These are phyloP conservation scores for Aspergillus sp. DNA, from an alignment of 2,329 filamentous ascomycete species.

Conservation along the genomic window DNA sequence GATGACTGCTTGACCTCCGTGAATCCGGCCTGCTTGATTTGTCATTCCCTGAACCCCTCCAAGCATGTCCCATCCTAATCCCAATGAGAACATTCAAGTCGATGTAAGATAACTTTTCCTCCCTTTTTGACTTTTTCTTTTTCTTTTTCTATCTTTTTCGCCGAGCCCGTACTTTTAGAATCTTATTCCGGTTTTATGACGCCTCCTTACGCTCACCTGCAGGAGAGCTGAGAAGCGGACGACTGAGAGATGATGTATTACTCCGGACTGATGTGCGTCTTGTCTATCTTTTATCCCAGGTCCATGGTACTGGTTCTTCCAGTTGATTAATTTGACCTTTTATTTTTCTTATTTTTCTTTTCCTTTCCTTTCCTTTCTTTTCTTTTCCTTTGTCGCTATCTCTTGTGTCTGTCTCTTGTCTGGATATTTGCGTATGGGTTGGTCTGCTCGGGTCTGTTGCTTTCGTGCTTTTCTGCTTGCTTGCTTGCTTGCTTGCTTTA, in stretches of 20 bases:
- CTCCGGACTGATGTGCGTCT: neutral
- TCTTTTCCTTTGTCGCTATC: neutral
- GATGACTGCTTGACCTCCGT: neutral
- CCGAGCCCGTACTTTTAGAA: no score
- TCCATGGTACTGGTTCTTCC: neutral
- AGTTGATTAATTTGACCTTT: no score
- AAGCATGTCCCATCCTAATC: conserved; percentile 23
- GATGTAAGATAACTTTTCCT: conserved; percentile 19
- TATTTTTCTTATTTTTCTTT: no score
- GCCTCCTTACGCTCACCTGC: no score
- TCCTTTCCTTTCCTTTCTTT: neutral
- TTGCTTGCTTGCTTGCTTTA: no score
- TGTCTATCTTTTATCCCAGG: neutral
- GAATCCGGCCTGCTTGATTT: neutral
- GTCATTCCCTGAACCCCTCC: neutral
- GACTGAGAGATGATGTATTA: no score
- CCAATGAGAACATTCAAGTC: conserved; percentile 24
- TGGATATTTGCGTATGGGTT: no score
- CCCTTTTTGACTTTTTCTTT: neutral
- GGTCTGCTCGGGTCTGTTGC: no score
- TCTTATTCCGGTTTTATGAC: no score
- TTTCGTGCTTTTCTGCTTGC: no score
- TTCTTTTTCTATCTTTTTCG: neutral
- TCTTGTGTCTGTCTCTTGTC: neutral
- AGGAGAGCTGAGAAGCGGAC: no score